phyloP scores from a whole-genome alignment of 2,329 filamentous ascomycete species.

The Trichoderma semiorbis region DNA sequence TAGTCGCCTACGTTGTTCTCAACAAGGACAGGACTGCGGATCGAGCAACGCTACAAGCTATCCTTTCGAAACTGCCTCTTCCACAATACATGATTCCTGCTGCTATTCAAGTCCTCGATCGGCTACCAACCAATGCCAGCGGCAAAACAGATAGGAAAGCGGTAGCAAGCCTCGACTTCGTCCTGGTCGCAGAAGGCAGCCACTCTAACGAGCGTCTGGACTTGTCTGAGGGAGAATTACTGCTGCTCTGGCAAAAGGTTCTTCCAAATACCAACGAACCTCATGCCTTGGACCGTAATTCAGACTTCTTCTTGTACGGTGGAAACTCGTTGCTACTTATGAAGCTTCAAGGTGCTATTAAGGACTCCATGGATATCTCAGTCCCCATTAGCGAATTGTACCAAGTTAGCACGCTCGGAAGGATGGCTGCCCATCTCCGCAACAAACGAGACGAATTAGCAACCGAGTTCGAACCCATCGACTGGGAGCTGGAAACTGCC shows the following conservation, averaged over 20 bases:
- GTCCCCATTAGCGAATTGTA: background rate
- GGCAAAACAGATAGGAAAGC: background rate
- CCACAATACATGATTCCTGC: background rate
- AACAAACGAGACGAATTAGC: background rate
- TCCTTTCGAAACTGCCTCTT: background rate
- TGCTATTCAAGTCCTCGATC: background rate
- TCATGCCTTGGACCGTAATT: background rate
- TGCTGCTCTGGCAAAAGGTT: background rate
- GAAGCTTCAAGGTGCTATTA: background rate
- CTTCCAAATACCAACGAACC: background rate
- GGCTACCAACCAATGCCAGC: background rate
- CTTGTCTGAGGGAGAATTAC: background rate
- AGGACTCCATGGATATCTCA: background rate
- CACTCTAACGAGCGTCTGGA: background rate
- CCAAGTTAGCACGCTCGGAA: background rate
- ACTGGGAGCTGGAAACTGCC: background rate
- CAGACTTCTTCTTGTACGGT: background rate
- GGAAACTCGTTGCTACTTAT: background rate
- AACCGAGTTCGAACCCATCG: background rate
- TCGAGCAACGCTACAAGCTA: background rate
- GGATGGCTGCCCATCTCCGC: background rate
- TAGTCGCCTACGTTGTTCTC: background rate
- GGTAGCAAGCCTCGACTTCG: background rate
- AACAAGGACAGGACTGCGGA: background rate
- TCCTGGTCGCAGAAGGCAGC: background rate